Conservation (phyloP, 768 basidiomycete genomes). For the Mrakia blollopis region DNA sequence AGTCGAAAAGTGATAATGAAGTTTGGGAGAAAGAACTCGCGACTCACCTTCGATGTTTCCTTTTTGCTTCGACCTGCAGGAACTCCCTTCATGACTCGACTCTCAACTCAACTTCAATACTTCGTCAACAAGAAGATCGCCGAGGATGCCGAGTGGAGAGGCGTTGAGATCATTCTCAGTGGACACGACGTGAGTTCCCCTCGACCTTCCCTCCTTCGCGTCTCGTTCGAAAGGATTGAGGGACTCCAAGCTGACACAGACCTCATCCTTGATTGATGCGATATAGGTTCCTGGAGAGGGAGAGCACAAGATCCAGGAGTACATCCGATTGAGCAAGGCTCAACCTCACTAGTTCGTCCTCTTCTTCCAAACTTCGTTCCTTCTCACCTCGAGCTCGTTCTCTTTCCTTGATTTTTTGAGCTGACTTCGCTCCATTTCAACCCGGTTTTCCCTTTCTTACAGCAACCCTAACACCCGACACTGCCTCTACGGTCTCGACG, state of each 20-base stretch:
- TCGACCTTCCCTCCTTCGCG: background rate
- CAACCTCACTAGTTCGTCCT: slow-evolving; percentile 69
- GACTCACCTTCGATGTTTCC: background rate
- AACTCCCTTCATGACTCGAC: slow-evolving; percentile 87
- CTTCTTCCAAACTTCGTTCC: background rate
- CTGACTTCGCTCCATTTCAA: background rate
- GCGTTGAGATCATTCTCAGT: slow-evolving; percentile 84
- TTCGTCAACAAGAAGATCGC: slow-evolving; percentile 97
- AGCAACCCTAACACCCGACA: slow-evolving; percentile 89
- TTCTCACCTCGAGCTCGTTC: background rate
- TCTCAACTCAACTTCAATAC: slow-evolving; percentile 89
- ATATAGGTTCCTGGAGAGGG: slow-evolving; percentile 80
- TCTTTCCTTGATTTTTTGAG: background rate
- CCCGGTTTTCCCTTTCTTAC: background rate
- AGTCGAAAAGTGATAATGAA: background rate
- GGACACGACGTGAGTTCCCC: slow-evolving; percentile 71
- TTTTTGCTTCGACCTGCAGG: slow-evolving; percentile 49
- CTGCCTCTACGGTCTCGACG: slow-evolving; percentile 96
- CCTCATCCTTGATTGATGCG: background rate
- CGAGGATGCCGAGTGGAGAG: slow-evolving; percentile 92
- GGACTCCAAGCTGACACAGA: background rate
- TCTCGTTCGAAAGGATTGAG: background rate
- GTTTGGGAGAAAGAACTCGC: background rate
- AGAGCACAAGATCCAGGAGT: slow-evolving; percentile 99
- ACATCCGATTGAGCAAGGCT: slow-evolving; percentile 87